Evolutionary conservation across 1,284 basidiomycete species (phyloP).

Genomic region (Testicularia cyperi): DNA sequence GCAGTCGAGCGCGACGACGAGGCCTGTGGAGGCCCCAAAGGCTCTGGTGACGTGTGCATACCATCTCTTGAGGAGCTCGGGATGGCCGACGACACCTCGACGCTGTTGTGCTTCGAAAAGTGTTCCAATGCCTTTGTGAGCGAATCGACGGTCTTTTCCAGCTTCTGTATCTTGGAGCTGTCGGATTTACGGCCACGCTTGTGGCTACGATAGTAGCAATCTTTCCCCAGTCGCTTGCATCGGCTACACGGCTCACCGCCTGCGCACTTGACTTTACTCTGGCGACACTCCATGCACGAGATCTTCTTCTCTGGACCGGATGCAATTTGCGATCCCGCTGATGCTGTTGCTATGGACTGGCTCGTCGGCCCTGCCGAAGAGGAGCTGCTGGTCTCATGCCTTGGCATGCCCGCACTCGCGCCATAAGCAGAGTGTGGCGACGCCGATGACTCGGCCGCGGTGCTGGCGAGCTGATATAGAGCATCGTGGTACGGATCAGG

Average conservation of each 20-base stretch:
- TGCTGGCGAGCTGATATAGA: conserved; percentile 26
- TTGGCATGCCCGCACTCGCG: too few species aligned
- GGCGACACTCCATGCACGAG: conserved; percentile 40
- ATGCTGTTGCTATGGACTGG: not conserved
- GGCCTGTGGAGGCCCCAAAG: too few species aligned
- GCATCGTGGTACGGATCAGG: conserved; percentile 30
- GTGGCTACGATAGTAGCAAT: conserved; percentile 38
- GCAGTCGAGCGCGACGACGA: too few species aligned
- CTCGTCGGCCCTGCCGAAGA: not conserved
- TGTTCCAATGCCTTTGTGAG: conserved; percentile 34
- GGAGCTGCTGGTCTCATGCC: not conserved
- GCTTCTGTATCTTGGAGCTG: conserved; percentile 40
- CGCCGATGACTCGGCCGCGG: conserved; percentile 30
- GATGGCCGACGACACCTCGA: too few species aligned
- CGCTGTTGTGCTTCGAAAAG: conserved; percentile 25
- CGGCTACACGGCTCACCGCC: conserved; percentile 30
- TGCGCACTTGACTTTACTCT: conserved; percentile 40
- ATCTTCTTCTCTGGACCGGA: conserved; percentile 34
- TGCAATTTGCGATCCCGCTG: not conserved
- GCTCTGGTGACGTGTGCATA: too few species aligned
- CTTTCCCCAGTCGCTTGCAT: conserved; percentile 30
- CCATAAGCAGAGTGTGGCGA: conserved; percentile 11
- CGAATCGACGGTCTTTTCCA: conserved; percentile 37
- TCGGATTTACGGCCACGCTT: conserved; percentile 43
- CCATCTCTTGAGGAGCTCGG: too few species aligned